phyloP scores from a whole-genome alignment of 148 eudicot species.

The Diospyros lotus region DNA sequence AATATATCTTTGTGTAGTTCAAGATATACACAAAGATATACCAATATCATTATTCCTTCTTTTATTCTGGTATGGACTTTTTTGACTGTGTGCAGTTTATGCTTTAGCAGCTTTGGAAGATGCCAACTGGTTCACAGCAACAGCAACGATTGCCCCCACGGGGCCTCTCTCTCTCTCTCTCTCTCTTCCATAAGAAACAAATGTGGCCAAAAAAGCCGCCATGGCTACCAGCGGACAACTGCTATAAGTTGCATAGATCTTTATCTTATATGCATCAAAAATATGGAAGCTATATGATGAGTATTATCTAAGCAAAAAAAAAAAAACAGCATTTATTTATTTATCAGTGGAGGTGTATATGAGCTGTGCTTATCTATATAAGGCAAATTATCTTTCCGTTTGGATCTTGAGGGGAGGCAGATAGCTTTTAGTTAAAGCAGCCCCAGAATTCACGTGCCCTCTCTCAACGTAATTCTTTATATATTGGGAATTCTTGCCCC shows the following conservation, averaged over 20 bases:
- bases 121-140: neutral
- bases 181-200: neutral
- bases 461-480: slow-evolving; percentile 5
- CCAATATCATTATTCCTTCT: no score
- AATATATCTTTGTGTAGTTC: no score
- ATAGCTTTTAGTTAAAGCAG: slow-evolving; percentile 10
- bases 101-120: slow-evolving; percentile 8
- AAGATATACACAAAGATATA: no score
- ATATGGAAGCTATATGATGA: neutral
- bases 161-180: neutral
- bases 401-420: neutral
- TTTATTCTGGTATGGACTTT: neutral
- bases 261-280: neutral
- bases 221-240: neutral
- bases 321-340: no score
- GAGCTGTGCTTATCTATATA: no score
- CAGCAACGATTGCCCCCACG: neutral
- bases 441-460: slow-evolving; percentile 28
- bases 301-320: no score
- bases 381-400: neutral
- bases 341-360: no score
- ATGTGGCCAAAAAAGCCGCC: neutral
- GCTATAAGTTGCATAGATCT: slow-evolving; percentile 1
- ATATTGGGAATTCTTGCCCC: neutral
- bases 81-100: neutral